Evolutionary conservation across 2,329 filamentous ascomycete genomes (phyloP).

Genomic region (Parascedosporium putredinis): DNA sequence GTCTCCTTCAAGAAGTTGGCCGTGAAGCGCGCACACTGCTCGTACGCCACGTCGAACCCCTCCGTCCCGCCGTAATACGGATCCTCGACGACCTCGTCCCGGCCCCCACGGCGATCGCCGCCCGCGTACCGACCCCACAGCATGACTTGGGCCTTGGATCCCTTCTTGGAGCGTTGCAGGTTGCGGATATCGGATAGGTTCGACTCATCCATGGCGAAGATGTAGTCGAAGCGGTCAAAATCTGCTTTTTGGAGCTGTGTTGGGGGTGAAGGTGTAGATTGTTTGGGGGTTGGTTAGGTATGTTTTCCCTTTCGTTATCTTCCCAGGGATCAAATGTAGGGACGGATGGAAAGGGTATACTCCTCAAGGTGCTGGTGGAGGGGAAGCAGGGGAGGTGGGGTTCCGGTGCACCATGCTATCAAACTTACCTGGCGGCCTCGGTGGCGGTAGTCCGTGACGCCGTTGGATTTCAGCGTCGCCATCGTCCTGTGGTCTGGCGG

Average conservation of each 20-base stretch:
- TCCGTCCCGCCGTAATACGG: constrained; percentile 84
- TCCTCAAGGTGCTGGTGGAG: too few species aligned
- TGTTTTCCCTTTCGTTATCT: too few species aligned
- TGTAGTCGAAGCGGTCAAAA: constrained; percentile 80
- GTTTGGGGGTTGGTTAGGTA: too few species aligned
- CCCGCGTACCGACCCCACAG: constrained; percentile 79
- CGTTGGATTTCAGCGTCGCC: constrained; percentile 61
- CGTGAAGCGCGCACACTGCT: constrained; percentile 70
- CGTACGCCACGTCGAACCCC: constrained; percentile 77
- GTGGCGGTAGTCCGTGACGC: constrained; percentile 69
- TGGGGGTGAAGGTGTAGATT: neutral
- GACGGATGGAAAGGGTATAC: too few species aligned
- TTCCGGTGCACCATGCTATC: neutral
- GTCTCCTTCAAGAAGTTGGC: constrained; percentile 61
- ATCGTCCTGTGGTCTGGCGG: constrained; percentile 70
- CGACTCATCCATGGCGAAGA: constrained; percentile 85
- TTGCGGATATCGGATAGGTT: constrained; percentile 65
- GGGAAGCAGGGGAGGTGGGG: neutral
- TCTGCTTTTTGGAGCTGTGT: constrained; percentile 51
- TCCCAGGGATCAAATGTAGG: too few species aligned
- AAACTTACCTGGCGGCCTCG: constrained; percentile 58
- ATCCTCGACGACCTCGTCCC: constrained; percentile 65
- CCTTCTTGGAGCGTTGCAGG: constrained; percentile 46
- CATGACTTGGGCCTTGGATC: constrained; percentile 56
- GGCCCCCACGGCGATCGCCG: constrained; percentile 17